A percentile compares a stretch with the other conserved stretches of the same genome.
Evolutionary conservation across 176 grass and related monocot species (phyloP).

Genomic region (Juncus effusus): DNA sequence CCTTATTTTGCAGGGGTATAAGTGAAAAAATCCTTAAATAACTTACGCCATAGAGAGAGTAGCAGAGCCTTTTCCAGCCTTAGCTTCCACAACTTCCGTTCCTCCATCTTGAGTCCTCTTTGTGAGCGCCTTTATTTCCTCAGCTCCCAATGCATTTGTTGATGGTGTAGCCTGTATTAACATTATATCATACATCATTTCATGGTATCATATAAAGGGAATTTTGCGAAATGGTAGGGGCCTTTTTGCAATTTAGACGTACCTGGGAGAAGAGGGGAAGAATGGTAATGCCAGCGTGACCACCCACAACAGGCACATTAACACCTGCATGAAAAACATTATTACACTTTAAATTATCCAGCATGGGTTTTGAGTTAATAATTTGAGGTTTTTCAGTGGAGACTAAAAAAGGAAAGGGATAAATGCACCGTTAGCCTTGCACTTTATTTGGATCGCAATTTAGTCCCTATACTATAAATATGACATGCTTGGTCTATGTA

Average conservation of each 20-base stretch:
- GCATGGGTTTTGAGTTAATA: too few relatives aligned
- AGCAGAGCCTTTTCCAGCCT: constrained; percentile 93
- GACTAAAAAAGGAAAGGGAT: too few relatives aligned
- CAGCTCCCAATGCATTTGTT: constrained; percentile 55
- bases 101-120: constrained; percentile 97
- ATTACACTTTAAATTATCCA: too few relatives aligned
- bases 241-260: neutral
- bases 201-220: neutral
- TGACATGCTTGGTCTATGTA: too few relatives aligned
- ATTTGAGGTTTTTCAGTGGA: too few relatives aligned
- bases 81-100: constrained; percentile 96
- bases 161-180: constrained; percentile 55
- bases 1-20: neutral
- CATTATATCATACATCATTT: neutral
- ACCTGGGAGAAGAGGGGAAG: constrained; percentile 92
- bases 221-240: neutral
- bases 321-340: constrained; percentile 32
- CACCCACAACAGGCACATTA: constrained; percentile 79
- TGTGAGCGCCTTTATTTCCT: constrained; percentile 76
- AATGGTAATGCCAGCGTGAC: constrained; percentile 84
- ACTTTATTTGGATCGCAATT: too few relatives aligned
- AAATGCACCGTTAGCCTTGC: too few relatives aligned
- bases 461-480: too few relatives aligned
- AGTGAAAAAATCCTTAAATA: neutral
- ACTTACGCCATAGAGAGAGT: constrained; percentile 99